phyloP scores from a whole-genome alignment of 2,329 filamentous ascomycete genomes.

The Aureobasidium sp. region DNA sequence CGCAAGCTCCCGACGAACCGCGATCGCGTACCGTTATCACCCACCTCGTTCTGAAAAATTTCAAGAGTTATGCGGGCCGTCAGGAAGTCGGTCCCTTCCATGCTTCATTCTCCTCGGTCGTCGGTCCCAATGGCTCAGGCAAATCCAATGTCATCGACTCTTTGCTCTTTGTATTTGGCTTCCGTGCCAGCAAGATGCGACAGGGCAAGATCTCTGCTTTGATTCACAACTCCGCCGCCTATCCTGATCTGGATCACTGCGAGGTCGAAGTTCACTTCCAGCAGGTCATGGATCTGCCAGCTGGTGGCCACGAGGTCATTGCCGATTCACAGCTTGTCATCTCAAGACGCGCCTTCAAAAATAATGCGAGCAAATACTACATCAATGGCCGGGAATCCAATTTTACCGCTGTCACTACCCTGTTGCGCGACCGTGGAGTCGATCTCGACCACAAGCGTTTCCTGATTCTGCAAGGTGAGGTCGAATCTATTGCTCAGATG shows the following conservation, averaged over 20 bases:
- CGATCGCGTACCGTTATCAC: constrained; percentile 89
- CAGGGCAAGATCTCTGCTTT: constrained; percentile 97
- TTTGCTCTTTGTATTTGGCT: constrained; percentile 96
- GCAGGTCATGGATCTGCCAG: constrained; percentile 82
- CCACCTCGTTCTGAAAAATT: constrained; percentile 86
- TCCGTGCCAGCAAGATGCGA: constrained; percentile 97
- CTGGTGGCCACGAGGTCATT: constrained; percentile 66
- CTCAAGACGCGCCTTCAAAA: constrained; percentile 90
- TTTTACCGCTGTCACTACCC: constrained; percentile 82
- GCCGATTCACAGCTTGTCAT: constrained; percentile 80
- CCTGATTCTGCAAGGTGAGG: constrained; percentile 92
- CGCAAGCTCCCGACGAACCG: constrained; percentile 68
- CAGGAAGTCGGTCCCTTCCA: constrained; percentile 97
- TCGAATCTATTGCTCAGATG: constrained; percentile 99
- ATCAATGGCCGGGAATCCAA: constrained; percentile 85
- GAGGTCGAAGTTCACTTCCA: constrained; percentile 97
- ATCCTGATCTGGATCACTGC: constrained; percentile 79
- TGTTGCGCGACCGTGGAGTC: constrained; percentile 80
- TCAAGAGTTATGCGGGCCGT: constrained; percentile 95
- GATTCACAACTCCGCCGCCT: constrained; percentile 90
- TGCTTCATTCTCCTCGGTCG: constrained; percentile 92
- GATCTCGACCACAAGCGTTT: constrained; percentile 98
- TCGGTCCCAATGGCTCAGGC: constrained; percentile 94
- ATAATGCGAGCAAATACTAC: constrained; percentile 97
- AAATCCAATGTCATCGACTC: constrained; percentile 99